These are phyloP conservation scores for Microbotryum violaceum DNA, from an alignment of 1,284 basidiomycete species.

Conservation along the genomic window DNA sequence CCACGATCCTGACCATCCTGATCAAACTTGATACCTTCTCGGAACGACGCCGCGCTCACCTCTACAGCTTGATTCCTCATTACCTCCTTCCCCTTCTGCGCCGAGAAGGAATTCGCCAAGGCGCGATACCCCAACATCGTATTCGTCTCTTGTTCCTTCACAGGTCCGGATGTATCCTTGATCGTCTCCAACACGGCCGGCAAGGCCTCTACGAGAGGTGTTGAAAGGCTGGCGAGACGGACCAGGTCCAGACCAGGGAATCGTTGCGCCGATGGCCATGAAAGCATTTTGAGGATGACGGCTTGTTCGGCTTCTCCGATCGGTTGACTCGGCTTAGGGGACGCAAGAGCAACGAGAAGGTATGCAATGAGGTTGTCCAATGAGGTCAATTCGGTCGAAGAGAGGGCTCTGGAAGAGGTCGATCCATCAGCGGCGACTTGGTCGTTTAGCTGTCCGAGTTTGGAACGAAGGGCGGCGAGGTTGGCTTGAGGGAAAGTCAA, in stretches of 20 bases:
- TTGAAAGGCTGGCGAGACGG: constrained; percentile 65
- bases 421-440: constrained; percentile 52
- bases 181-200: constrained; percentile 26
- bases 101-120: constrained; percentile 64
- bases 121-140: constrained; percentile 73
- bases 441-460: constrained; percentile 73
- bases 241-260: constrained; percentile 89
- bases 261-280: constrained; percentile 70
- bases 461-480: constrained; percentile 72
- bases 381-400: constrained; percentile 55
- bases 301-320: constrained; percentile 13
- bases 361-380: constrained; percentile 59
- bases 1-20: background rate
- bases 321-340: background rate
- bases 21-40: constrained; percentile 33
- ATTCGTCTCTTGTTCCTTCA: constrained; percentile 73
- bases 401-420: constrained; percentile 59
- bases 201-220: constrained; percentile 45
- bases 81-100: constrained; percentile 36
- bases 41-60: constrained; percentile 44
- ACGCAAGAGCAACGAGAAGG: constrained; percentile 10
- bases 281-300: constrained; percentile 56
- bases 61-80: constrained; percentile 36
- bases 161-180: constrained; percentile 7
- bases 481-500: constrained; percentile 82